Conservation (phyloP, 768 basidiomycete genomes). For the Naganishia vaughanmartiniae region DNA sequence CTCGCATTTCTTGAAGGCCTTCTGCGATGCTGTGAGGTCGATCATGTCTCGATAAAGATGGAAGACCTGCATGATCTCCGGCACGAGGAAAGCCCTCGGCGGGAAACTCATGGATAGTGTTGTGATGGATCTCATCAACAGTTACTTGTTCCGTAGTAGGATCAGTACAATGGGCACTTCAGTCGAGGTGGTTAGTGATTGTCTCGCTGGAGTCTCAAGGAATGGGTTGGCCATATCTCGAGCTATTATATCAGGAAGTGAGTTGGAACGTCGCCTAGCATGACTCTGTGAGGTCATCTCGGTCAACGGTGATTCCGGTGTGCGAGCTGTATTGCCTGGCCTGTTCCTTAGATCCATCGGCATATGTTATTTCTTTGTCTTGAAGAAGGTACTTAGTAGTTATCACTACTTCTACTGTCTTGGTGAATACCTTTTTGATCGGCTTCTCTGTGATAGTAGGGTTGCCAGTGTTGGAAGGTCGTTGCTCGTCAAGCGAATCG, state of each 20-base stretch:
- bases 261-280: neutral
- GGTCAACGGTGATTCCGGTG: slow-evolving; percentile 3
- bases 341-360: slow-evolving; percentile 12
- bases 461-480: neutral
- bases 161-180: neutral
- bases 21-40: neutral
- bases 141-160: neutral
- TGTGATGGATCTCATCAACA: neutral
- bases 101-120: slow-evolving; percentile 1
- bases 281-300: slow-evolving; percentile 3
- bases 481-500: neutral
- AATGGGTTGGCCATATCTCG: neutral
- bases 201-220: neutral
- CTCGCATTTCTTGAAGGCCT: neutral
- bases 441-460: neutral
- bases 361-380: neutral
- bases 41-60: too few relatives aligned
- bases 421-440: neutral
- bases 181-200: neutral
- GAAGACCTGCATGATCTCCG: neutral
- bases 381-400: neutral
- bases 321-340: neutral
- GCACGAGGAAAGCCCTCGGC: neutral
- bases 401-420: neutral
- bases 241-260: neutral